Base-by-base conservation (phyloP, 495 filamentous ascomycete genomes). In the Podospora didyma region DNA sequence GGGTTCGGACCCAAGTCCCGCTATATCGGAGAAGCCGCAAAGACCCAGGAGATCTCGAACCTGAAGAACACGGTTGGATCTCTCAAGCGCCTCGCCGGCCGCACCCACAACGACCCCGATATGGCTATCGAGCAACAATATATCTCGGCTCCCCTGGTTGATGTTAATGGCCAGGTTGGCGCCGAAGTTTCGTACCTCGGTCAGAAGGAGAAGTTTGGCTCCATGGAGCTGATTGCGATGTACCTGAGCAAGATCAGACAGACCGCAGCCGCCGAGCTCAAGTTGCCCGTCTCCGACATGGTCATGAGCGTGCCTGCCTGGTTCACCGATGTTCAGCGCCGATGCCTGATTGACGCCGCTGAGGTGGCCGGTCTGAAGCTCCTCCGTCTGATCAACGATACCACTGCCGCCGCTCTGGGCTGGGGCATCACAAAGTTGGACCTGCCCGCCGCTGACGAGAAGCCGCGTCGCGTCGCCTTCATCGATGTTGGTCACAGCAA, bases 41-140 rank as follows among this genome's bases (percentile, higher is more conserved):
- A 97, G 83, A 97, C 92, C 62, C 93, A 96, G 79, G 95, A 97
- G 79, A 93, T 96, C 68, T 97, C 93, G 61, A 99, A 99, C 78
- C 82, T 99, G 61, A 99, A 96, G 81, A 99, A 97, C 81, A 99
- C 94, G 51, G 89, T 97, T 74, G 78, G 84, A 71, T 92, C 85
- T 60, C 82, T 99, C 54, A 96, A 96, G 79, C 88, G 94, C 66
- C 82, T 99, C 52, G 86, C 88, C 66, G 94, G 94, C 62, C 89
- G 94, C 64, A 79, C 81, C 35, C 79, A 90, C 72, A 86, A 83
- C 64, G 94, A 99, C 69, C 92, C 92, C 64, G 94, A 99, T 80
- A 79, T 96, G 53, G 79, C 90, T 70, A 81, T 92, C 63, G 94
- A 99, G 82, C 85, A 92, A 75, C 79, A 95, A 66, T 99, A 82